A percentile compares a stretch with the other conserved stretches of the same genome.
Conservation (phyloP, 345 rosid genomes). For the Aquilaria sinensis region DNA sequence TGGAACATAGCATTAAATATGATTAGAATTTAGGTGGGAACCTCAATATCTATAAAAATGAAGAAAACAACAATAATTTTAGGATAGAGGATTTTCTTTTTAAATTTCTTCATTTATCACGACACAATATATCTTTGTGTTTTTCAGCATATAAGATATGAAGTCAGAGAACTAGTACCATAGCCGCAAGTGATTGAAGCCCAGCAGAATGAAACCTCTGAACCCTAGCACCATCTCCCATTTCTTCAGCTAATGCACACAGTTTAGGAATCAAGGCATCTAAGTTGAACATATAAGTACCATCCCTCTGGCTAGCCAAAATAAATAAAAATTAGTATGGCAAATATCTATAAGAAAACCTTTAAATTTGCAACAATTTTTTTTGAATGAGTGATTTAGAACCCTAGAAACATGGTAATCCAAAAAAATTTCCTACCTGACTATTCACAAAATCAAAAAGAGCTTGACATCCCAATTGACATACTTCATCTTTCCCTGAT, state of each 20-base stretch:
- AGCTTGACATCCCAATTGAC: slow-evolving; percentile 55
- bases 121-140: too few species aligned
- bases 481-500: slow-evolving; percentile 46
- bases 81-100: too few species aligned
- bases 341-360: not conserved
- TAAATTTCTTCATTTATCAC: too few species aligned
- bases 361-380: not conserved
- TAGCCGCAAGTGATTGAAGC: slow-evolving; percentile 58
- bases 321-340: slow-evolving; percentile 13
- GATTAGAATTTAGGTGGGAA: too few species aligned
- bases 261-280: slow-evolving; percentile 66
- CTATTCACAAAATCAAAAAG: slow-evolving; percentile 61
- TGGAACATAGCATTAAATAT: too few species aligned
- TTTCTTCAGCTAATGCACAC: slow-evolving; percentile 51
- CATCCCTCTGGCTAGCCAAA: slow-evolving; percentile 44
- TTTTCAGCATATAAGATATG: not conserved
- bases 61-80: too few species aligned
- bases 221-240: slow-evolving; percentile 42
- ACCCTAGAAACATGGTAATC: not conserved
- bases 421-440: slow-evolving; percentile 44
- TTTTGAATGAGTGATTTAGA: not conserved
- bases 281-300: slow-evolving; percentile 66
- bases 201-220: slow-evolving; percentile 46
- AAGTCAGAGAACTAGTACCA: slow-evolving; percentile 31
- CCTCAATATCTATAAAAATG: too few species aligned